Evolutionary conservation across 257 asterid species (phyloP).

Genomic region (Scutellaria barbata): DNA sequence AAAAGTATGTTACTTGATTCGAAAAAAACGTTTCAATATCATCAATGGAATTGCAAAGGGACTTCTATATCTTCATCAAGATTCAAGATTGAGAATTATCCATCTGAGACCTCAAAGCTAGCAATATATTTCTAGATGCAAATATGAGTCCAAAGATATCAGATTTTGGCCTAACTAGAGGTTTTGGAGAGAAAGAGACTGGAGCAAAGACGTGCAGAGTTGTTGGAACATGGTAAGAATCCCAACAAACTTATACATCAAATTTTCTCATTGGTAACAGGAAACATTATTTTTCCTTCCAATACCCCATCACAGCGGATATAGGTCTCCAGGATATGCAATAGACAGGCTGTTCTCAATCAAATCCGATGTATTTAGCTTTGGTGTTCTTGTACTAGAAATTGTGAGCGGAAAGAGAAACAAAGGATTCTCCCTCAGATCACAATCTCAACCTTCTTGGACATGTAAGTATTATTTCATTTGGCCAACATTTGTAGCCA

Average conservation of each 20-base stretch:
- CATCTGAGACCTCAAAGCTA: conserved; percentile 17
- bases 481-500: background rate
- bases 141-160: conserved; percentile 15
- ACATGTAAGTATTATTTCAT: conserved; percentile 5
- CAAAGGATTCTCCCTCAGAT: background rate
- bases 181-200: conserved; percentile 11
- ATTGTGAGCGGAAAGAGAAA: conserved; percentile 1
- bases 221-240: conserved; percentile 7
- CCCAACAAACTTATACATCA: background rate
- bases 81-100: conserved; percentile 6
- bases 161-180: background rate
- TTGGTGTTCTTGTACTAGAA: conserved; percentile 9
- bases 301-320: background rate
- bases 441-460: conserved; percentile 1
- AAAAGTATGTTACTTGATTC: background rate
- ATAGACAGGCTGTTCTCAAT: background rate
- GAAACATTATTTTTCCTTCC: background rate
- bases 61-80: conserved; percentile 3
- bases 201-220: conserved; percentile 3
- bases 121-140: background rate
- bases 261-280: background rate
- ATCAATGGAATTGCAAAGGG: conserved; percentile 16
- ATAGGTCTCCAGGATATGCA: conserved; percentile 1
- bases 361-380: conserved; percentile 7
- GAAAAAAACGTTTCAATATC: conserved; percentile 3